Evolutionary conservation across 1,139 yeast genomes (phyloP), one percentile per base, ranked within the genome.

Genomic region (Ashbya aceris): DNA sequence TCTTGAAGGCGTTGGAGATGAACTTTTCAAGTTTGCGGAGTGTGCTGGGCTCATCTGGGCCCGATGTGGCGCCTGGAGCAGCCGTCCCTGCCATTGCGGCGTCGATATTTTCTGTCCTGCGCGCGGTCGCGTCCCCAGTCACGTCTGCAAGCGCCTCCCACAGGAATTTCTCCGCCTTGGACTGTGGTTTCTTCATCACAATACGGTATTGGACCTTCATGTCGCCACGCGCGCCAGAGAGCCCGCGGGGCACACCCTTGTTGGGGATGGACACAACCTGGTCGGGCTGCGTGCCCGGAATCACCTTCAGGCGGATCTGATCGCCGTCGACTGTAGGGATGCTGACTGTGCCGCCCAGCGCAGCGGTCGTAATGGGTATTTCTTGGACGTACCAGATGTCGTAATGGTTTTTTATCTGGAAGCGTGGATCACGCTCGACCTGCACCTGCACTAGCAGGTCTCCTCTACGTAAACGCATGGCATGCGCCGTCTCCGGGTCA

Each of bases 111-210:
- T 14, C 37, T 9, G 79, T 69, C 49, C 91, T 70, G 52, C 76
- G 83, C 3, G 98, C 97, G 27, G 72, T 73, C 38, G 70, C 70
- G 60, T 91, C 99, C 46, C 83, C 78, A 43, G 83, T 74, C 3
- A 95, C 82, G 58, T 86, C 96, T 1, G 99, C 98, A 49, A 91
- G 71, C 0, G 96, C 96, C 61, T 93, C 99, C 54, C 93, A 71
- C 45, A 91, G 69, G n/a, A 94, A 94, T 8, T 79, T 79, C 62
- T 91, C 96, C 2, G 91, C 82, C n/a, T 91, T 85, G 12, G 86
- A 82, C 45, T 74, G 74, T 3, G 97, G 91, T 45, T 78, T 74
- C 50, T 78, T 69, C 1, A 89, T 77, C 59, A 77, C 76, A 26
- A 93, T 84, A 42, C 77, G 76, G 52, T 87, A 74, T 8, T 76